Percentiles rank a stretch among this genome's conserved stretches.
Conservation (phyloP, 805 yeast genomes). For the Kuraishia capsulata region DNA sequence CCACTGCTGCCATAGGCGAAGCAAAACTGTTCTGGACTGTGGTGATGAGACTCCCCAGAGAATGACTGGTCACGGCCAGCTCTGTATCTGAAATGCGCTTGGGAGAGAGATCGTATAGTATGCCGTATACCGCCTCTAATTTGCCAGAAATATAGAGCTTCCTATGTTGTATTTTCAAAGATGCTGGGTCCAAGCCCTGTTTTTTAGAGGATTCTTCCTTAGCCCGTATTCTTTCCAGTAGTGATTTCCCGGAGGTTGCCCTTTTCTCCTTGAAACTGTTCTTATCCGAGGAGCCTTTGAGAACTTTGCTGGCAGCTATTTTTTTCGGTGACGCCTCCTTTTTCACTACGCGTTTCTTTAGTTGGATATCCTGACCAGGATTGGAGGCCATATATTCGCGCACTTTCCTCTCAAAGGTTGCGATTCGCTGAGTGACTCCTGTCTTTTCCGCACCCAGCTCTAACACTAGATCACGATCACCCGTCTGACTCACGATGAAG, state of each 20-base stretch:
- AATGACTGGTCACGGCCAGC: not conserved
- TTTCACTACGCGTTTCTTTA: not conserved
- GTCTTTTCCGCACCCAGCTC: not conserved
- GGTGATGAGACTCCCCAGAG: not conserved
- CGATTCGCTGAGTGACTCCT: not conserved
- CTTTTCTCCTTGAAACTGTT: slow-evolving; percentile 2
- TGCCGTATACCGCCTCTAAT: slow-evolving; percentile 1
- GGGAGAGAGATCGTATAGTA: slow-evolving; percentile 4
- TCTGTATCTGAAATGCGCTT: not conserved
- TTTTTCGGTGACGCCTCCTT: not conserved
- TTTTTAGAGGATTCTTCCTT: slow-evolving; percentile 1
- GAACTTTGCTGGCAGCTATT: not conserved
- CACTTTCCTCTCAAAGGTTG: not conserved
- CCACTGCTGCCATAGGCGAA: not conserved
- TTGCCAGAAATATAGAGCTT: not conserved
- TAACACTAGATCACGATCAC: not conserved
- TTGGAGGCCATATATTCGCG: not conserved
- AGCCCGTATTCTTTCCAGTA: slow-evolving; percentile 3
- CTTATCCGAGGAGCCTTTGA: not conserved
- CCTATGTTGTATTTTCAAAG: not conserved
- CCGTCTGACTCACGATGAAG: not conserved
- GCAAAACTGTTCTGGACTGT: slow-evolving; percentile 1
- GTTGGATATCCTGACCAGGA: not conserved
- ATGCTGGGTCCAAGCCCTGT: not conserved
- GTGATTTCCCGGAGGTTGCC: not conserved